Conservation (phyloP, 176 grass and related monocot genomes). For the Olyra latifolia region DNA sequence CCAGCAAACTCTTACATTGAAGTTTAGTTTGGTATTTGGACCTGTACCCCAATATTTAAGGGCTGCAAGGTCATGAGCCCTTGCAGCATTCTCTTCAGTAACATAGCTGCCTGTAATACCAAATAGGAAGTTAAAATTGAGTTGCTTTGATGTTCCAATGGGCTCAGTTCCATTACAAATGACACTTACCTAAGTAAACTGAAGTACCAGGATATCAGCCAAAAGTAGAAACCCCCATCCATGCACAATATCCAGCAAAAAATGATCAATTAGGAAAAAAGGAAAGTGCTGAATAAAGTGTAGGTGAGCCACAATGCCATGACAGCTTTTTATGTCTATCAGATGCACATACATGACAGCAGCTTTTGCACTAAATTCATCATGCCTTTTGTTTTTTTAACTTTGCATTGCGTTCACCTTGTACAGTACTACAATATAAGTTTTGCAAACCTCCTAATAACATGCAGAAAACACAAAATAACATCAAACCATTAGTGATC, state of each 20-base stretch:
- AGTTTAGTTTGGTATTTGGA: slow-evolving; percentile 79
- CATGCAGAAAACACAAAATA: not conserved
- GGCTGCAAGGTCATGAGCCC: slow-evolving; percentile 91
- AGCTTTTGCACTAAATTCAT: not conserved
- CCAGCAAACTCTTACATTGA: slow-evolving; percentile 59
- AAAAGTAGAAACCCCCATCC: slow-evolving; percentile 8
- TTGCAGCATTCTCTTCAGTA: slow-evolving; percentile 90
- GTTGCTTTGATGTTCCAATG: slow-evolving; percentile 21
- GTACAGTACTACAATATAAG: not conserved
- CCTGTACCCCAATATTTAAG: slow-evolving; percentile 84
- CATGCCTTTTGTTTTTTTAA: too few species aligned
- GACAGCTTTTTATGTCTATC: not conserved
- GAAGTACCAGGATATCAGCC: slow-evolving; percentile 36
- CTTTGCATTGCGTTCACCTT: not conserved
- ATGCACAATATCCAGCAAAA: slow-evolving; percentile 38
- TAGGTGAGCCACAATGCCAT: not conserved
- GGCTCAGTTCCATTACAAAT: not conserved
- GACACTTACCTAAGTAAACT: slow-evolving; percentile 84
- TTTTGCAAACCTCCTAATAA: not conserved
- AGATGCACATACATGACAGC: not conserved
- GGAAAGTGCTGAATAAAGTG: not conserved
- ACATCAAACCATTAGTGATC: not conserved
- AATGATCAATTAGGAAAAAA: slow-evolving; percentile 10
- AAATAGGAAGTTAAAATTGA: slow-evolving; percentile 35
- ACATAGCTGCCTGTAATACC: slow-evolving; percentile 81